A percentile compares a stretch with the other conserved stretches of the same genome.
phyloP scores from a whole-genome alignment of 768 basidiomycete species.

The Candolleomyces eurysporus region DNA sequence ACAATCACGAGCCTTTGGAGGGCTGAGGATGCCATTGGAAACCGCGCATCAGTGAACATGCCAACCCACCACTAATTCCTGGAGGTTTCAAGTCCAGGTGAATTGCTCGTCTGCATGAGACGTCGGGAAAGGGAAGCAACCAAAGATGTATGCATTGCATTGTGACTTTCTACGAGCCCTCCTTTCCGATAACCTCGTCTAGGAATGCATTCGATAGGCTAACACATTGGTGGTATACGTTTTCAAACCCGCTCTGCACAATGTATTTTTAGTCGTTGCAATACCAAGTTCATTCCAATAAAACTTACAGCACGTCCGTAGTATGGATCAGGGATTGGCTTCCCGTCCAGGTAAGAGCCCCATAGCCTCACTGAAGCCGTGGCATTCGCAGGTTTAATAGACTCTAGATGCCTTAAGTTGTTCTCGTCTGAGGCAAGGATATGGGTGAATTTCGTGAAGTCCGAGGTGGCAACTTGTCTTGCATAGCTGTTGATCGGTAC shows the following conservation, averaged over 20 bases:
- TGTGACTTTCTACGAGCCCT: constrained; percentile 3
- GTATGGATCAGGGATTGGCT: constrained; percentile 82
- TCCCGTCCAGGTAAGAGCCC: constrained; percentile 72
- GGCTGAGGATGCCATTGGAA: constrained; percentile 78
- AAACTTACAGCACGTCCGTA: constrained; percentile 65
- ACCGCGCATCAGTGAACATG: constrained; percentile 82
- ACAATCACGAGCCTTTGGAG: constrained; percentile 94
- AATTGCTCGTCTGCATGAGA: not conserved
- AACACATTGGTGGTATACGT: constrained; percentile 75
- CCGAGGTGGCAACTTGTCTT: constrained; percentile 60
- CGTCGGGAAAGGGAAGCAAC: not conserved
- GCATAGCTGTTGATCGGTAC: constrained; percentile 71
- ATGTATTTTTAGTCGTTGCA: not conserved
- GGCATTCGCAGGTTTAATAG: constrained; percentile 45
- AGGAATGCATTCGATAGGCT: constrained; percentile 76
- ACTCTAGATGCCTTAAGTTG: constrained; percentile 64
- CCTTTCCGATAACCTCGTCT: constrained; percentile 51
- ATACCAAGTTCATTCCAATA: constrained; percentile 7
- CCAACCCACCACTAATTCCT: constrained; percentile 64
- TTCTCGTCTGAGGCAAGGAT: constrained; percentile 83
- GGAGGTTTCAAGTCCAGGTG: not conserved
- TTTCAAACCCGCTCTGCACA: constrained; percentile 67
- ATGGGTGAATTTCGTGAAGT: constrained; percentile 77
- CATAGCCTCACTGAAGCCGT: constrained; percentile 74
- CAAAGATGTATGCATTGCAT: not conserved